These are phyloP conservation scores for Zelonia costaricensis DNA, from an alignment of 208 protist species.

Conservation along the genomic window DNA sequence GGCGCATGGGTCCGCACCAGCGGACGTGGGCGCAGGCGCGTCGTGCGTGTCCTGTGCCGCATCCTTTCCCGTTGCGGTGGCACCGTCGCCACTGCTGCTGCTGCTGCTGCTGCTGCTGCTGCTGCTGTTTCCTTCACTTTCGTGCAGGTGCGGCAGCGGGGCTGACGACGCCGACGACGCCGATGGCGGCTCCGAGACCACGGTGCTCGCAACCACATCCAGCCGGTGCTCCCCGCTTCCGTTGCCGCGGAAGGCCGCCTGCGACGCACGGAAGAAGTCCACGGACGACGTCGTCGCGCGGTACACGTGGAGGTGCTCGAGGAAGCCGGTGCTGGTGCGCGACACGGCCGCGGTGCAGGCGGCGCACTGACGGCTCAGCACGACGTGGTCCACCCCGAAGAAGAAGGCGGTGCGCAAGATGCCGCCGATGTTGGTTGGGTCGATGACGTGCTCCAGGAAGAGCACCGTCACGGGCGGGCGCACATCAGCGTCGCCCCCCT, in stretches of 20 bases:
- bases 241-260: not conserved
- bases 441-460: slow-evolving; percentile 77
- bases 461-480: slow-evolving; percentile 25
- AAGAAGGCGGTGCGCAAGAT: slow-evolving; percentile 79
- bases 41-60: too few species aligned
- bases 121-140: too few species aligned
- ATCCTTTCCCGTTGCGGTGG: too few species aligned
- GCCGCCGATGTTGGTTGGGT: slow-evolving; percentile 76
- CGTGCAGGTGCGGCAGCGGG: too few species aligned
- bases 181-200: not conserved
- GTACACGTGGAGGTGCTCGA: slow-evolving; percentile 73
- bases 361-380: slow-evolving; percentile 63
- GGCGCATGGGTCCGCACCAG: not conserved
- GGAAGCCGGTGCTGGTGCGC: slow-evolving; percentile 68
- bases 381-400: slow-evolving; percentile 59
- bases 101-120: not conserved
- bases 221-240: too few species aligned
- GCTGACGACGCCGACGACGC: not conserved
- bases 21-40: not conserved
- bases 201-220: slow-evolving; percentile 26
- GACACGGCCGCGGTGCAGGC: slow-evolving; percentile 71
- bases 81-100: not conserved
- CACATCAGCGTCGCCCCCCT: too few species aligned
- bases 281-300: slow-evolving; percentile 32
- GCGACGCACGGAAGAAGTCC: slow-evolving; percentile 32